phyloP scores from a whole-genome alignment of 306 rosid species.

The Cucurbita pepo region DNA sequence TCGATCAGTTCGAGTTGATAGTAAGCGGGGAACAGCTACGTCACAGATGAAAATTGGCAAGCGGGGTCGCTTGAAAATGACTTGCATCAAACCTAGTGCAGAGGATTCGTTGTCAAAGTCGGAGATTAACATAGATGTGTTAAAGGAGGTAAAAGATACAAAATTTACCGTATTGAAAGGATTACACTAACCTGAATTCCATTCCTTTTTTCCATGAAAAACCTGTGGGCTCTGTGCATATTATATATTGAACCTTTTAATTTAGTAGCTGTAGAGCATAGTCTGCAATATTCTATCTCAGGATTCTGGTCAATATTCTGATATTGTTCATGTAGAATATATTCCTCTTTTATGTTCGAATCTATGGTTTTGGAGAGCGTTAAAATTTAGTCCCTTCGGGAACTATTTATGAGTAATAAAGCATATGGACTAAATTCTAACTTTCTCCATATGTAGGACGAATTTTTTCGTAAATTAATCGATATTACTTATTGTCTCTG shows the following conservation, averaged over 20 bases:
- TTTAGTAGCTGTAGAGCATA: not conserved
- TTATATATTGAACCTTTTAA: not conserved
- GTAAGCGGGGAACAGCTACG: conserved; percentile 43
- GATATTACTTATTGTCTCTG: too few relatives aligned
- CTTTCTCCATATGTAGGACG: too few relatives aligned
- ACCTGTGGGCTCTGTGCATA: not conserved
- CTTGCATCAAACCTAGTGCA: conserved; percentile 67
- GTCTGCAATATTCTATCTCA: not conserved
- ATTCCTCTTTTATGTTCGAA: not conserved
- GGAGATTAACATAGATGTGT: conserved; percentile 67
- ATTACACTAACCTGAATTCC: not conserved
- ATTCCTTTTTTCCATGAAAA: not conserved
- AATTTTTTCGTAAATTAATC: too few relatives aligned
- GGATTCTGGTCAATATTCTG: not conserved
- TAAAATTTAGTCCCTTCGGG: too few relatives aligned
- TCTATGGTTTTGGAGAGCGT: too few relatives aligned
- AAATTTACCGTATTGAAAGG: not conserved
- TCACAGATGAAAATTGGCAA: conserved; percentile 75
- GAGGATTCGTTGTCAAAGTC: conserved; percentile 74
- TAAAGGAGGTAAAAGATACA: conserved; percentile 61
- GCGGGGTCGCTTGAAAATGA: conserved; percentile 51
- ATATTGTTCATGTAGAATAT: not conserved
- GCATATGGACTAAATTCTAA: too few relatives aligned
- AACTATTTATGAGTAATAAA: too few relatives aligned
- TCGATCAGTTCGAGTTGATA: conserved; percentile 59